Conservation (phyloP, 441 rosid genomes). For the Mallotus repandus region DNA sequence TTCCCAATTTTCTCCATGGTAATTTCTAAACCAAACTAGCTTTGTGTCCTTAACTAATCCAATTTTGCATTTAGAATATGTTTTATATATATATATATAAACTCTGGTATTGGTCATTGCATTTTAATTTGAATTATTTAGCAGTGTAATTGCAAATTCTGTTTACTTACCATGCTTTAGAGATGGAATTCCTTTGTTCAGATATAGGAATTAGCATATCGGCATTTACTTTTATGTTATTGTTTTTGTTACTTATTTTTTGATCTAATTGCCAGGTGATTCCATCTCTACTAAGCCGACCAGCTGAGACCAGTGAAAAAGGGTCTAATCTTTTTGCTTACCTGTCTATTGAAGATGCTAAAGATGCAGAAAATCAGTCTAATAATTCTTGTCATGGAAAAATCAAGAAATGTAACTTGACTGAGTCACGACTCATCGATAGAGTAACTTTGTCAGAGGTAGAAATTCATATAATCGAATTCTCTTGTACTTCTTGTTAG, state of each 20-base stretch:
- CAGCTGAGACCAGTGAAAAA: conserved; percentile 37
- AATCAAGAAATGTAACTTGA: conserved; percentile 70
- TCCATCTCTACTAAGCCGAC: conserved; percentile 56
- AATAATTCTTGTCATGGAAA: conserved; percentile 45
- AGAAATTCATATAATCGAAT: conserved; percentile 15
- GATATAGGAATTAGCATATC: no score
- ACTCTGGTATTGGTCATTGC: no score
- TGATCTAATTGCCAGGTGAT: conserved; percentile 55
- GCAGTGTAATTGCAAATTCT: no score
- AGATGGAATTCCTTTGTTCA: no score
- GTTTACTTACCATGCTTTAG: no score
- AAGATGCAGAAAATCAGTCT: conserved; percentile 29
- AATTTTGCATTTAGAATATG: no score
- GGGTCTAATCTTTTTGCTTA: conserved; percentile 54
- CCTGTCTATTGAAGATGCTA: conserved; percentile 54
- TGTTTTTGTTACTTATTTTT: background rate
- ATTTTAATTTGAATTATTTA: no score
- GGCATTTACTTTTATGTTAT: background rate
- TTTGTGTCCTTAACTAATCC: no score
- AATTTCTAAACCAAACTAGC: background rate
- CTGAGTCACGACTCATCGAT: conserved; percentile 53
- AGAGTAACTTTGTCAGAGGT: conserved; percentile 79
- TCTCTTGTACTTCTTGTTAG: background rate
- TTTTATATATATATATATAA: no score
- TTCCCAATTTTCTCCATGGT: conserved; percentile 77